These are phyloP conservation scores for Pseudocercospora fijiensis DNA, from an alignment of 2,329 filamentous ascomycete species.

Conservation along the genomic window DNA sequence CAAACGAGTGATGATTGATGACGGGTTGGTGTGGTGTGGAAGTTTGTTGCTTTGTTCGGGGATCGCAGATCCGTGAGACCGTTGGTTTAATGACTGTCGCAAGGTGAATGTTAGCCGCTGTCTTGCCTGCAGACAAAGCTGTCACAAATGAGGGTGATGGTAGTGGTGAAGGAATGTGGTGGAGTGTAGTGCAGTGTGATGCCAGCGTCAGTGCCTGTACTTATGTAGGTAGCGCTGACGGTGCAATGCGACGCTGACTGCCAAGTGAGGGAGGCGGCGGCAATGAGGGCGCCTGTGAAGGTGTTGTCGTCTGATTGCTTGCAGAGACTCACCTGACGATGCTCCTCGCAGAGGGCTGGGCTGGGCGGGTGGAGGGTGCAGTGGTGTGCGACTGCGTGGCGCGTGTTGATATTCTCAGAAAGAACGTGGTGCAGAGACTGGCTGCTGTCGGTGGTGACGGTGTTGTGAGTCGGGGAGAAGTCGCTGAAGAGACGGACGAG, in stretches of 20 bases:
- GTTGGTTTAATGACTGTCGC: conserved; percentile 12
- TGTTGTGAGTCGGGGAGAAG: not conserved
- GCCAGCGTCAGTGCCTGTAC: not conserved
- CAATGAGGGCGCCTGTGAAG: not conserved
- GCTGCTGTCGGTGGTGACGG: conserved; percentile 13
- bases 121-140: conserved; percentile 12
- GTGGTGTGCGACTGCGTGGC: conserved; percentile 22
- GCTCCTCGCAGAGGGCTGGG: conserved; percentile 19
- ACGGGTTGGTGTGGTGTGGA: conserved; percentile 16
- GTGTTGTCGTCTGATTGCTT: conserved; percentile 3
- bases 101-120: conserved; percentile 18
- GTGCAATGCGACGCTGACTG: not conserved
- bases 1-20: conserved; percentile 27
- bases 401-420: conserved; percentile 14
- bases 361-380: conserved; percentile 10
- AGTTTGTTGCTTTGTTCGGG: conserved; percentile 9
- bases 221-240: not conserved
- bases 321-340: conserved; percentile 7
- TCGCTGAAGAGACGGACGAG: not conserved
- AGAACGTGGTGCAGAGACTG: conserved; percentile 23
- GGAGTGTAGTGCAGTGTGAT: conserved; percentile 7
- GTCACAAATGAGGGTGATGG: conserved; percentile 9
- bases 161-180: not conserved
- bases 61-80: conserved; percentile 25
- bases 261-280: not conserved